Conservation (phyloP, 345 rosid genomes). For the Capsella bursapastoris region DNA sequence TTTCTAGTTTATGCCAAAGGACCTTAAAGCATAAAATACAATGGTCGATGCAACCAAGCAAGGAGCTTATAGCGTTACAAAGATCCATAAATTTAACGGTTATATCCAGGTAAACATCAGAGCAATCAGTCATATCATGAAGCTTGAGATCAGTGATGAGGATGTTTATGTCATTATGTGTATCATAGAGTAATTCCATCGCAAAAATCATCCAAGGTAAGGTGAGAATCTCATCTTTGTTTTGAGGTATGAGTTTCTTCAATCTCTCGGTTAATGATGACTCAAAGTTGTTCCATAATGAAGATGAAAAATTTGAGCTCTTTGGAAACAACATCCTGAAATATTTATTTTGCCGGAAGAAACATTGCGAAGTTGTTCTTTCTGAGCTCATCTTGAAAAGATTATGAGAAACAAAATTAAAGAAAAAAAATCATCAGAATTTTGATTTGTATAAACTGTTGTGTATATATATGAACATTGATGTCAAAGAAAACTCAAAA, state of each 20-base stretch:
- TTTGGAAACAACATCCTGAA: not conserved
- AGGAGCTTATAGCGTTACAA: slow-evolving; percentile 63
- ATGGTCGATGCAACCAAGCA: slow-evolving; percentile 57
- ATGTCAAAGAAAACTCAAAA: not conserved
- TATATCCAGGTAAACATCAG: slow-evolving; percentile 68
- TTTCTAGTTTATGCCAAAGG: slow-evolving; percentile 57
- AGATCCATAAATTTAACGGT: slow-evolving; percentile 75
- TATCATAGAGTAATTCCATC: not conserved
- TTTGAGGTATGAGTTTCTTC: not conserved
- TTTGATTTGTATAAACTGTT: not conserved
- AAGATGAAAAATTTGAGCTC: not conserved
- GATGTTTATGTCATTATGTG: not conserved
- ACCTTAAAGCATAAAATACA: slow-evolving; percentile 54
- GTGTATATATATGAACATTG: not conserved
- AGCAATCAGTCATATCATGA: slow-evolving; percentile 60
- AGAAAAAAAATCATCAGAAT: not conserved
- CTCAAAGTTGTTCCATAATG: not conserved
- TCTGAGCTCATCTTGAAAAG: not conserved
- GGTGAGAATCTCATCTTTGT: not conserved
- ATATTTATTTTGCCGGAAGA: not conserved
- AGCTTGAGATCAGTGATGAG: slow-evolving; percentile 57
- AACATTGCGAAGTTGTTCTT: not conserved
- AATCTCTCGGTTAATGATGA: not conserved
- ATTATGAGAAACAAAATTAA: not conserved
- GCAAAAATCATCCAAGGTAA: not conserved